Percentiles rank a stretch among this genome's conserved stretches.
Conservation (phyloP, 2,329 filamentous ascomycete genomes). For the Colletotrichum sp. region DNA sequence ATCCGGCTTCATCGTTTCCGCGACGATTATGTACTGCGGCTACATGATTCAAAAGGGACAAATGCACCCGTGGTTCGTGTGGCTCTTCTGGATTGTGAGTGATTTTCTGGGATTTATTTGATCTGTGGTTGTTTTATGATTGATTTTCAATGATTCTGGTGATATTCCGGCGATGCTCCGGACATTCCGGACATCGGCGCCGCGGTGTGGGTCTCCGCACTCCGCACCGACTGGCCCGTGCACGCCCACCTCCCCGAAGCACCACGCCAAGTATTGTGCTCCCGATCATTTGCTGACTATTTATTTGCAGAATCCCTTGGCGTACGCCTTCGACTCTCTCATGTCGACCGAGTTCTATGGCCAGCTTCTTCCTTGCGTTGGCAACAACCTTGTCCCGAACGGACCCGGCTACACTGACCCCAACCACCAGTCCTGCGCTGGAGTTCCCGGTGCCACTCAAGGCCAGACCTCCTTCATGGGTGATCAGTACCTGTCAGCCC, state of each 20-base stretch:
- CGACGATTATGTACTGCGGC: conserved; percentile 66
- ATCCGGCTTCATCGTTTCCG: conserved; percentile 54
- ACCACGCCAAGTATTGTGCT: no score
- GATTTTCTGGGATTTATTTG: no score
- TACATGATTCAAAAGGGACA: conserved; percentile 66
- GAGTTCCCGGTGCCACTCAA: conserved; percentile 57
- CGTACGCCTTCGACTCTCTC: conserved; percentile 73
- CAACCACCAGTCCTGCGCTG: conserved; percentile 57
- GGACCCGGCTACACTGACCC: conserved; percentile 51
- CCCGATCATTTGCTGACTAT: no score
- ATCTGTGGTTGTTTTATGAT: no score
- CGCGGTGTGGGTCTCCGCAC: no score
- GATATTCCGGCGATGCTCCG: no score
- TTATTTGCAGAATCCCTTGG: conserved; percentile 54
- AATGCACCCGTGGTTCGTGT: conserved; percentile 69
- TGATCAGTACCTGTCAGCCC: conserved; percentile 60
- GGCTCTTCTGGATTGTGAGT: conserved; percentile 55
- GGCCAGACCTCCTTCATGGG: conserved; percentile 58
- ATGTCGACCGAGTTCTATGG: conserved; percentile 74
- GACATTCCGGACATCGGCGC: no score
- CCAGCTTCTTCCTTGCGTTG: conserved; percentile 56
- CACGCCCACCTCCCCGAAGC: no score
- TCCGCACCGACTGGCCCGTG: no score
- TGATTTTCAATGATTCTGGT: no score
- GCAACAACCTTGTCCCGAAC: conserved; percentile 54